phyloP scores from a whole-genome alignment of 164 flowering plant species.

The Hamamelis virginiana region DNA sequence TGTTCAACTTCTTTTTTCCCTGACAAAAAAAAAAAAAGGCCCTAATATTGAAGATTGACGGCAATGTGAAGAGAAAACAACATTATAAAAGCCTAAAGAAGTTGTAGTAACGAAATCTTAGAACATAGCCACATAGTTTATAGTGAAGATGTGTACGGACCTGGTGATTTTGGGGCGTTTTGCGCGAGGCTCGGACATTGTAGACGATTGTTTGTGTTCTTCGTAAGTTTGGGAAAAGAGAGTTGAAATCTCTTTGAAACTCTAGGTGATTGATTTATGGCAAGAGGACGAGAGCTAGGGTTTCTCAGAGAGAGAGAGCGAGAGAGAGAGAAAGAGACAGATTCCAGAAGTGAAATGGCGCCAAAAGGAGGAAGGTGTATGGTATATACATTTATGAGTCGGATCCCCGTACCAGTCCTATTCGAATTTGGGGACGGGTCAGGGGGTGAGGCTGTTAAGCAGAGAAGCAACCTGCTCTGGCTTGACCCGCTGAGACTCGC shows the following conservation, averaged over 20 bases:
- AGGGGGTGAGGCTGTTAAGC: no score
- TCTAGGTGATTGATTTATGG: background rate
- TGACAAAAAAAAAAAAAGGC: no score
- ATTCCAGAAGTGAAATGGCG: background rate
- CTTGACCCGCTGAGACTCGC: no score
- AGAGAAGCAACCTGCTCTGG: no score
- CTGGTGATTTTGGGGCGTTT: slow-evolving; percentile 60
- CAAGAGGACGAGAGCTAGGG: background rate
- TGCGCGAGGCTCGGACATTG: slow-evolving; percentile 43
- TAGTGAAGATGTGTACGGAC: slow-evolving; percentile 16
- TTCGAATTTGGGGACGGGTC: no score
- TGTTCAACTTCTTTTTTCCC: no score
- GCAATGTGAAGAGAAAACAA: background rate
- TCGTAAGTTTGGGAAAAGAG: background rate
- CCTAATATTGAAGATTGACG: background rate
- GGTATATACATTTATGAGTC: no score
- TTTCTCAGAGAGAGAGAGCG: background rate
- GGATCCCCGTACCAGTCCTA: no score
- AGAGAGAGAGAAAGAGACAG: background rate
- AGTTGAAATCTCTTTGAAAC: background rate
- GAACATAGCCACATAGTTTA: background rate
- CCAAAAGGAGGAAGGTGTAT: background rate
- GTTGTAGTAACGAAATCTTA: background rate
- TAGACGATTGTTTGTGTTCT: background rate
- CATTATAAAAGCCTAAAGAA: background rate